Percentiles rank a stretch among this genome's conserved stretches.
These are phyloP conservation scores for Tausonia pullulans DNA, from an alignment of 1,284 basidiomycete genomes.

Conservation along the genomic window DNA sequence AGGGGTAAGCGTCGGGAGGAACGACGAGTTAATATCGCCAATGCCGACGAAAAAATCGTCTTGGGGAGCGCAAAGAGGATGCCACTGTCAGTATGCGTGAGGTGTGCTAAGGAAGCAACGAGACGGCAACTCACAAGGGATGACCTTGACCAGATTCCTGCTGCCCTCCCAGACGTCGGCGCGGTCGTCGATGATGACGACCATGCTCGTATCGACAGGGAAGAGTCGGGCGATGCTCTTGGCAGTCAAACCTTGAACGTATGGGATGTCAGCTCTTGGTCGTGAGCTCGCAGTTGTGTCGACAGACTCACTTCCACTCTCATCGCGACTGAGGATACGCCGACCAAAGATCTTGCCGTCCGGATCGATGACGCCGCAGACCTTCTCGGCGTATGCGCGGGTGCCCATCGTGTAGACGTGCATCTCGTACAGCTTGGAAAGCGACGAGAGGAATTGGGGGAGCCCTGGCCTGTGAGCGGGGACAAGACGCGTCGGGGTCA, in stretches of 20 bases:
- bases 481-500: slow-evolving; percentile 17
- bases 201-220: slow-evolving; percentile 95
- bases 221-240: slow-evolving; percentile 87
- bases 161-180: slow-evolving; percentile 90
- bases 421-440: slow-evolving; percentile 83
- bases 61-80: slow-evolving; percentile 28
- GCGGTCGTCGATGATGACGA: slow-evolving; percentile 96
- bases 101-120: slow-evolving; percentile 1
- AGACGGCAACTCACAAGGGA: slow-evolving; percentile 61
- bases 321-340: slow-evolving; percentile 81
- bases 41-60: slow-evolving; percentile 98
- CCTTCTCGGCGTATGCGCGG: slow-evolving; percentile 62
- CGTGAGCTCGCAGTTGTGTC: not conserved
- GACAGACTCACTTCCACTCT: slow-evolving; percentile 58
- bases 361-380: not conserved
- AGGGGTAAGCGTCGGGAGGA: slow-evolving; percentile 57
- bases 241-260: slow-evolving; percentile 56
- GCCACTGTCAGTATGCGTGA: not conserved
- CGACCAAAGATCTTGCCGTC: slow-evolving; percentile 40
- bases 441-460: slow-evolving; percentile 57
- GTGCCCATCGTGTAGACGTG: slow-evolving; percentile 99
- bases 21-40: slow-evolving; percentile 92
- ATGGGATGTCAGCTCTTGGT: not conserved
- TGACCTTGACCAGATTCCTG: slow-evolving; percentile 90
- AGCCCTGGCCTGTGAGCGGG: slow-evolving; percentile 62